Conservation (phyloP, 2,329 filamentous ascomycete genomes). For the Septoria petroselini region DNA sequence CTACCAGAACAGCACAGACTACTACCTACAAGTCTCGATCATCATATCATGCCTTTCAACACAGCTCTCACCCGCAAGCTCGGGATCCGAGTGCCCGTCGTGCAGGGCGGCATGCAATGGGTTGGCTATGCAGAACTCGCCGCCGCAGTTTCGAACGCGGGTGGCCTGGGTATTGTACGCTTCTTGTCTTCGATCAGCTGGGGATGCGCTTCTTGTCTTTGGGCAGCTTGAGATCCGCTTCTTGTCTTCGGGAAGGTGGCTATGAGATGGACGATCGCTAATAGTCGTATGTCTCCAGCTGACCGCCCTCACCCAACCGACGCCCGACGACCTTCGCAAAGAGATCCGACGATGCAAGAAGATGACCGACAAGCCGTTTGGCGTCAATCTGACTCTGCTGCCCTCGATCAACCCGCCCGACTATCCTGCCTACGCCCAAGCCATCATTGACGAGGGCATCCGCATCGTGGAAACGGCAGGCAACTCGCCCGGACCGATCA, state of each 20-base stretch:
- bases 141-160: conserved; percentile 74
- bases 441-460: conserved; percentile 89
- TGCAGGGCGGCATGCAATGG: conserved; percentile 87
- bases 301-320: conserved; percentile 87
- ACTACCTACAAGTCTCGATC: neutral
- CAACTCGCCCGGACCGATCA: conserved; percentile 86
- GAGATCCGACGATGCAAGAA: conserved; percentile 85
- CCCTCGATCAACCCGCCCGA: conserved; percentile 86
- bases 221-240: too few species aligned
- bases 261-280: too few species aligned
- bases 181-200: too few species aligned
- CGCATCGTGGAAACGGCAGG: conserved; percentile 89
- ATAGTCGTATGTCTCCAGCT: too few species aligned
- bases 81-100: conserved; percentile 67
- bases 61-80: conserved; percentile 61
- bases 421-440: conserved; percentile 87
- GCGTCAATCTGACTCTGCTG: conserved; percentile 90
- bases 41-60: conserved; percentile 57
- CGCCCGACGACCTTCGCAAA: conserved; percentile 83
- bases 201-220: too few species aligned
- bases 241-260: too few species aligned
- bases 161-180: conserved; percentile 77
- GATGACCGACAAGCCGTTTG: conserved; percentile 79
- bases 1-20: conserved; percentile 2
- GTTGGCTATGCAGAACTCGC: conserved; percentile 77